Conservation (phyloP, 768 basidiomycete species). For the Serpula lacrymans region DNA sequence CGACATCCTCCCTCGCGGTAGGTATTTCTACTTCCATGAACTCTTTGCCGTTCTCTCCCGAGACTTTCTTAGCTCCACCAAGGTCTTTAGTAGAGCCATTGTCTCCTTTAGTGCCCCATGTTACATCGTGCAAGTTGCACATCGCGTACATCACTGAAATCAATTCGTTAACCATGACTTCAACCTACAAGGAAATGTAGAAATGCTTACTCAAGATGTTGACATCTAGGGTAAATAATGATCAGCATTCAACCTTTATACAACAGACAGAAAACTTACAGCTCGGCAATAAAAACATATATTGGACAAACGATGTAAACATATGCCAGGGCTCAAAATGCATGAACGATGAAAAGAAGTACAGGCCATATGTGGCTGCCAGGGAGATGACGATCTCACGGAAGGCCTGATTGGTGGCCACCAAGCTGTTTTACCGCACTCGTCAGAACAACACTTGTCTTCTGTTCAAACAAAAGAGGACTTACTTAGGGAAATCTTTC, state of each 20-base stretch:
- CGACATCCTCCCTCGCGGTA: constrained; percentile 81
- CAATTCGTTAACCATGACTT: not conserved
- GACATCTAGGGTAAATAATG: constrained; percentile 42
- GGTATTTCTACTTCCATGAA: constrained; percentile 84
- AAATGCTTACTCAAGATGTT: constrained; percentile 69
- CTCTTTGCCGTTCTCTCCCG: constrained; percentile 80
- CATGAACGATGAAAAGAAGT: constrained; percentile 82
- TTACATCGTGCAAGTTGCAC: constrained; percentile 89
- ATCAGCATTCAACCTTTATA: constrained; percentile 8
- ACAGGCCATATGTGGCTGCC: constrained; percentile 75
- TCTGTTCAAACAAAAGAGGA: constrained; percentile 3
- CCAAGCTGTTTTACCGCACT: constrained; percentile 45
- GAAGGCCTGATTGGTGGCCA: constrained; percentile 65
- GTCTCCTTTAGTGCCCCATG: constrained; percentile 93
- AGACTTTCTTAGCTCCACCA: constrained; percentile 86
- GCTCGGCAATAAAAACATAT: constrained; percentile 84
- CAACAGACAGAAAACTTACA: constrained; percentile 37
- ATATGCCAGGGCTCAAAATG: constrained; percentile 97
- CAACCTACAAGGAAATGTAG: constrained; percentile 1
- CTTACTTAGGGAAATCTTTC: constrained; percentile 69
- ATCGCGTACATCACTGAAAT: constrained; percentile 84
- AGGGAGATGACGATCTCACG: constrained; percentile 84
- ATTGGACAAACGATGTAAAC: constrained; percentile 89
- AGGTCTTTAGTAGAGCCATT: constrained; percentile 86
- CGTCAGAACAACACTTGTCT: not conserved